Conservation (phyloP, 2,329 filamentous ascomycete species). For the Rhinocladiella mackenziei region DNA sequence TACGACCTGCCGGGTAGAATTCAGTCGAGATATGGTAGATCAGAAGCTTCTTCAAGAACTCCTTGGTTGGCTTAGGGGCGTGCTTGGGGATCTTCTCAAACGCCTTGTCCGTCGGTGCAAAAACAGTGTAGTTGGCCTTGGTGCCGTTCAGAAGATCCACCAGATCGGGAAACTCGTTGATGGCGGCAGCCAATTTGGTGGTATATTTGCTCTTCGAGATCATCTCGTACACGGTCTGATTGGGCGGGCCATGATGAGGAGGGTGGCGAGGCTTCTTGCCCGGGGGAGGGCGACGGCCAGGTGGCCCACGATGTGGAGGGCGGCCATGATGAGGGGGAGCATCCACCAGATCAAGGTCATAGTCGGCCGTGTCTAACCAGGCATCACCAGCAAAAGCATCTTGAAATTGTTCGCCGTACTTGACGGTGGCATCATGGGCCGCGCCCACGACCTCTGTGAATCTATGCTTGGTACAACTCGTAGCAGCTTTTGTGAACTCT, state of each 20-base stretch:
- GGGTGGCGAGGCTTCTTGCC: slow-evolving; percentile 34
- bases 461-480: slow-evolving; percentile 42
- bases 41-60: slow-evolving; percentile 65
- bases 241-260: slow-evolving; percentile 47
- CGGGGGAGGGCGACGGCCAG: slow-evolving; percentile 27
- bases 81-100: slow-evolving; percentile 63
- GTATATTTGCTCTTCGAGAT: slow-evolving; percentile 73
- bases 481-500: slow-evolving; percentile 35
- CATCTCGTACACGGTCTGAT: slow-evolving; percentile 74
- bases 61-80: slow-evolving; percentile 61
- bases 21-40: slow-evolving; percentile 71
- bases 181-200: slow-evolving; percentile 69
- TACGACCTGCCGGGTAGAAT: slow-evolving; percentile 60
- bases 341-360: slow-evolving; percentile 21
- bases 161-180: slow-evolving; percentile 68
- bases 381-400: slow-evolving; percentile 46
- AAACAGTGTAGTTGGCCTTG: slow-evolving; percentile 70
- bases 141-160: slow-evolving; percentile 72
- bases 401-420: slow-evolving; percentile 41
- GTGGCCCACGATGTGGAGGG: slow-evolving; percentile 29
- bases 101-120: slow-evolving; percentile 72
- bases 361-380: slow-evolving; percentile 41
- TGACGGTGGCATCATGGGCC: slow-evolving; percentile 38
- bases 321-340: slow-evolving; percentile 31
- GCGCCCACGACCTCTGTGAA: slow-evolving; percentile 43